Evolutionary conservation across 1,284 basidiomycete species (phyloP).

Genomic region (Microbotryum lychnidis-dioicae): DNA sequence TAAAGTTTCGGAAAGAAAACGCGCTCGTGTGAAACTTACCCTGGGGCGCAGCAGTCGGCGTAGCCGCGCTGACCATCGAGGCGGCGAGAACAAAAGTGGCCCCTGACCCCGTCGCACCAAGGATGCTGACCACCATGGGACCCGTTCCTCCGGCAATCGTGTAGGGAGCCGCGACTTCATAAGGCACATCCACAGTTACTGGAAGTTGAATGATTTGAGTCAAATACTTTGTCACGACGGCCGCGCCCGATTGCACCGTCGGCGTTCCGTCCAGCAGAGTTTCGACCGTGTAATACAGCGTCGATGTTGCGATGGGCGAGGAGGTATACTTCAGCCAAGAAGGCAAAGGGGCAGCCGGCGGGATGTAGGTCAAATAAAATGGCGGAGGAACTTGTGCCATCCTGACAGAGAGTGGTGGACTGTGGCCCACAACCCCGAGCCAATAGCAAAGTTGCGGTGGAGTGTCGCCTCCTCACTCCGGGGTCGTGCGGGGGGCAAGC

Average conservation of each 20-base stretch:
- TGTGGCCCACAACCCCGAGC: no score
- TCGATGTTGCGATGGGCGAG: constrained; percentile 12
- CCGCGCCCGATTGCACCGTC: constrained; percentile 1
- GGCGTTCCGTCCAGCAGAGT: constrained; percentile 14
- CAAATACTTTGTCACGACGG: constrained; percentile 11
- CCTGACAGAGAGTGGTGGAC: no score
- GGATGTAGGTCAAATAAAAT: constrained; percentile 9
- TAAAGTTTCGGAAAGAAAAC: no score
- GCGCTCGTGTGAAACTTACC: no score
- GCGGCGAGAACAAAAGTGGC: no score
- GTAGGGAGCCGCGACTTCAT: constrained; percentile 5
- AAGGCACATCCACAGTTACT: constrained; percentile 12
- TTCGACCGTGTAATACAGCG: constrained; percentile 9
- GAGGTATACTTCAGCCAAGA: constrained; percentile 17
- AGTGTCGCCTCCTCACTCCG: no score
- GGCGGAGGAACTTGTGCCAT: constrained; percentile 3
- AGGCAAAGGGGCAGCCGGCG: constrained; percentile 10
- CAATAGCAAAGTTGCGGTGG: no score
- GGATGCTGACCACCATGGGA: constrained; percentile 8
- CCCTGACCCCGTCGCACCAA: constrained; percentile 12
- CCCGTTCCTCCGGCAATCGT: constrained; percentile 19
- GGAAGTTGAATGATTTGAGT: constrained; percentile 21
- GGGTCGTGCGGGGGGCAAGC: no score
- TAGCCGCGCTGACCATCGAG: no score
- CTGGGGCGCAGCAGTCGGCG: no score